These are phyloP conservation scores for Syzygium jambos DNA, from an alignment of 345 rosid species.

Conservation along the genomic window DNA sequence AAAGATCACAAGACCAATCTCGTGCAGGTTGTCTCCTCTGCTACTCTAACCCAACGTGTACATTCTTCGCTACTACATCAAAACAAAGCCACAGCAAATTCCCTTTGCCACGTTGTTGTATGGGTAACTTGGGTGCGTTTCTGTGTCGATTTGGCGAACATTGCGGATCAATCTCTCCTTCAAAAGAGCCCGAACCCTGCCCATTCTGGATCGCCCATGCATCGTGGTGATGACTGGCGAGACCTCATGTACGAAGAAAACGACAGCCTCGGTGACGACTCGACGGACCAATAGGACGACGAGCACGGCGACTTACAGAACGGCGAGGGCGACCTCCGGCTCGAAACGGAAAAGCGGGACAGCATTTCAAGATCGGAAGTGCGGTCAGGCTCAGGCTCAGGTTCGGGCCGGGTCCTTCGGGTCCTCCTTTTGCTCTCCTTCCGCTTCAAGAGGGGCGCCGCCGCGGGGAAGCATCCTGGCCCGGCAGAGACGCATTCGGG, in stretches of 20 bases:
- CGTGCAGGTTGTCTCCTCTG: neutral
- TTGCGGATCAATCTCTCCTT: neutral
- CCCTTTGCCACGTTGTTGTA: neutral
- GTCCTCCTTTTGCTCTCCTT: conserved; percentile 28
- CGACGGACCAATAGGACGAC: conserved; percentile 23
- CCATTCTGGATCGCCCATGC: conserved; percentile 49
- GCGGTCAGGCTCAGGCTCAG: conserved; percentile 19
- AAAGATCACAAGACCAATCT: neutral
- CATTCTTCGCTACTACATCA: neutral
- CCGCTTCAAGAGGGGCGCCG: conserved; percentile 29
- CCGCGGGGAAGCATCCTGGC: conserved; percentile 63
- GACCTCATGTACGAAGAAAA: conserved; percentile 31
- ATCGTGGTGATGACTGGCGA: conserved; percentile 50
- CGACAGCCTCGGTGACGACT: conserved; percentile 6
- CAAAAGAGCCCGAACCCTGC: conserved; percentile 67
- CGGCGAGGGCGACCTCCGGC: conserved; percentile 47
- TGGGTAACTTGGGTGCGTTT: neutral
- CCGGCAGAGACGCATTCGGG: conserved; percentile 31
- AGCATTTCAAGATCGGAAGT: conserved; percentile 34
- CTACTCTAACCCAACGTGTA: neutral
- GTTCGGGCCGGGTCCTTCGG: conserved; percentile 2
- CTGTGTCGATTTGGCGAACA: neutral
- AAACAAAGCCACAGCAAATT: neutral
- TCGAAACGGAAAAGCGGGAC: conserved; percentile 51
- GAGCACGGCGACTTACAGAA: conserved; percentile 40